Evolutionary conservation across 768 basidiomycete species (phyloP).

Genomic region (Mycena epipterygia): DNA sequence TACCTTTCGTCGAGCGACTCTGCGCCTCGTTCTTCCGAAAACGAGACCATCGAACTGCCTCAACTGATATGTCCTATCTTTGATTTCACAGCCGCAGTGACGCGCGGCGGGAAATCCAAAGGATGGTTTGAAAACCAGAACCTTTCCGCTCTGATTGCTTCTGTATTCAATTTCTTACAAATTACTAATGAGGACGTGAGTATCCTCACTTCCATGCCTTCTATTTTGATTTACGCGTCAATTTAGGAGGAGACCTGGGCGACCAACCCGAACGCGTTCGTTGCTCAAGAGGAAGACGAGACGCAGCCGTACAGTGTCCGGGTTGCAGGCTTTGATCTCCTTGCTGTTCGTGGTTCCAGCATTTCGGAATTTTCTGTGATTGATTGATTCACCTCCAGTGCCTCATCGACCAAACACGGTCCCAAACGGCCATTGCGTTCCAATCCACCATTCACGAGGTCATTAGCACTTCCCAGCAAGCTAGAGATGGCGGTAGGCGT

Average conservation of each 20-base stretch:
- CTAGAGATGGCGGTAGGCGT: conserved; percentile 64
- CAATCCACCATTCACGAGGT: conserved; percentile 67
- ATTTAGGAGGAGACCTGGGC: conserved; percentile 92
- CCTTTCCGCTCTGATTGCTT: conserved; percentile 63
- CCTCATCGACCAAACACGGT: conserved; percentile 68
- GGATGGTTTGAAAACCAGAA: conserved; percentile 72
- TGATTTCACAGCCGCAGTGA: conserved; percentile 81
- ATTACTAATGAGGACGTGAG: conserved; percentile 93
- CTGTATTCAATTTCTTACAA: conserved; percentile 80
- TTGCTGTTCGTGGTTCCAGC: conserved; percentile 64
- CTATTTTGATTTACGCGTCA: conserved; percentile 16
- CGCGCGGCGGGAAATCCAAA: conserved; percentile 74
- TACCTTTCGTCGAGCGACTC: conserved; percentile 71
- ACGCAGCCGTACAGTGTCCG: conserved; percentile 85
- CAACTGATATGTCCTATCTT: conserved; percentile 84
- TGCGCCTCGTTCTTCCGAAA: conserved; percentile 78
- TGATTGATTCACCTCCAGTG: conserved; percentile 52
- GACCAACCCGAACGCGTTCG: conserved; percentile 90
- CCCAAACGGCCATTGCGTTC: conserved; percentile 65
- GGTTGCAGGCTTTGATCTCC: conserved; percentile 86
- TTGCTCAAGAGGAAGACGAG: conserved; percentile 96
- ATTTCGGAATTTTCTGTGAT: not conserved
- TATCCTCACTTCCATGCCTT: conserved; percentile 11
- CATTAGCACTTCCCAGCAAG: conserved; percentile 68
- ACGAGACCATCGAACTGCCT: conserved; percentile 80